Evolutionary conservation across 2,329 filamentous ascomycete species (phyloP), one percentile per base, ranked within the genome.

Genomic region (Diaporthe aspalathi): DNA sequence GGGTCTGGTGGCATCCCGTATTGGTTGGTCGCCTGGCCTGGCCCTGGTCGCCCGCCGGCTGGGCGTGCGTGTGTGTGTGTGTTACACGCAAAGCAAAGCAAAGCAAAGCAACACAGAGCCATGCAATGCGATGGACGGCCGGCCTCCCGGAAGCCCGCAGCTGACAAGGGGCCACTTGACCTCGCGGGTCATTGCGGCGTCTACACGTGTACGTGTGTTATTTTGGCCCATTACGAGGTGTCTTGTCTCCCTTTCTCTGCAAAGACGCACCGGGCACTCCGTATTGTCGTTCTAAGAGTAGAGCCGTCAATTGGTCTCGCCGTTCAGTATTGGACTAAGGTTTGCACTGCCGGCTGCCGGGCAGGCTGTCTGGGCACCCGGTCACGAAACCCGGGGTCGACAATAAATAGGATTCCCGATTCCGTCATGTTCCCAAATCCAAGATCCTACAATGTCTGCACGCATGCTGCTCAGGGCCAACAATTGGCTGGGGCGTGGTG

Each of bases 1-100:
- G 45, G 45, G 66, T 52, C 53, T 50, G 67, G 60, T 65, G n/a
- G 60, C 49, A 63, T 63, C 60, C 60, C 60, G 60, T 63, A 35
- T 63, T 49, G 27, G 40, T 20, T 17, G 60, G 60, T 49, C 57
- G 57, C 27, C 43, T 49, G 53, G 57, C n/a, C n/a, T n/a, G n/a
- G n/a, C n/a, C 27, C 43, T 49, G 53, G 32, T 62, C 40, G 38
- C 35, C n/a, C 43, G 27, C 27, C 40, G 57, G 43, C 60, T 65
- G 60, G 43, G 60, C 60, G 12, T 49, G 43, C 60, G 20, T 35
- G 43, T 2, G 22, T 43, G 54, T 20, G 29, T 32, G 35, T 12
- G 35, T 5, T 38, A 11, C 35, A 38, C 12, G 35, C 32, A 8
- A 32, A 8, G n/a, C n/a, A n/a, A n/a, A n/a, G n/a, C n/a, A n/a